Conservation (phyloP, 2,329 filamentous ascomycete species). For the Furcasterigmium sp. region DNA sequence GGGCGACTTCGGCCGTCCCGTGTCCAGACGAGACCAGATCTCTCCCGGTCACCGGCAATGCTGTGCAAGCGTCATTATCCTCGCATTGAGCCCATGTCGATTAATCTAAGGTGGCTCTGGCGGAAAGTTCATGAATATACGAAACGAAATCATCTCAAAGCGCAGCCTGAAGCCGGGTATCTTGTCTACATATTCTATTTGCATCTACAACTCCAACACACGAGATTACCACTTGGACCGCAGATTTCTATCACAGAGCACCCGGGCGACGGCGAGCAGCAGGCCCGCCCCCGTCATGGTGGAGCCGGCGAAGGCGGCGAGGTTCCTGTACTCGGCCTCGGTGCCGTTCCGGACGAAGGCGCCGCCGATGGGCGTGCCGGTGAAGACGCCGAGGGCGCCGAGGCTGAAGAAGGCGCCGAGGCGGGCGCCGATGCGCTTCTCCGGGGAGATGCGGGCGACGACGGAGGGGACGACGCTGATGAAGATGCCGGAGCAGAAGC, state of each 20-base stretch:
- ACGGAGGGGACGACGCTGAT: constrained; percentile 7
- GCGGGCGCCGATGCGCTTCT: constrained; percentile 3
- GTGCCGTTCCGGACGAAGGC: constrained; percentile 5
- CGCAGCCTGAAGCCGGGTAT: too few relatives aligned
- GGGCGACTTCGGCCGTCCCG: constrained; percentile 69
- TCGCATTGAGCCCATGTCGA: too few relatives aligned
- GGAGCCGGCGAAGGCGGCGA: constrained; percentile 1
- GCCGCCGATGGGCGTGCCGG: constrained; percentile 6
- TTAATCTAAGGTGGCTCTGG: too few relatives aligned
- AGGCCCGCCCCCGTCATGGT: constrained; percentile 2
- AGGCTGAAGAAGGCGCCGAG: constrained; percentile 6
- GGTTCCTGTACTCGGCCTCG: background rate
- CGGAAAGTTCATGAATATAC: too few relatives aligned
- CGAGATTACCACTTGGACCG: constrained; percentile 5
- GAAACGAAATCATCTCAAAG: too few relatives aligned
- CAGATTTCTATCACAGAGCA: constrained; percentile 4
- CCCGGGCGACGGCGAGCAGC: background rate
- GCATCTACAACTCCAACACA: too few relatives aligned
- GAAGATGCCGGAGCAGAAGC: constrained; percentile 6
- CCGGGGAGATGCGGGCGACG: constrained; percentile 2
- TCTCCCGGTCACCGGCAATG: constrained; percentile 70
- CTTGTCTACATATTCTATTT: too few relatives aligned
- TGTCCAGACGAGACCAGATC: constrained; percentile 81
- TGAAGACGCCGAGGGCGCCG: constrained; percentile 6
- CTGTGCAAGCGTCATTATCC: constrained; percentile 76